A percentile compares a stretch with the other conserved stretches of the same genome.
Conservation (phyloP, 495 filamentous ascomycete genomes). For the Hypoxylon cercidicola region DNA sequence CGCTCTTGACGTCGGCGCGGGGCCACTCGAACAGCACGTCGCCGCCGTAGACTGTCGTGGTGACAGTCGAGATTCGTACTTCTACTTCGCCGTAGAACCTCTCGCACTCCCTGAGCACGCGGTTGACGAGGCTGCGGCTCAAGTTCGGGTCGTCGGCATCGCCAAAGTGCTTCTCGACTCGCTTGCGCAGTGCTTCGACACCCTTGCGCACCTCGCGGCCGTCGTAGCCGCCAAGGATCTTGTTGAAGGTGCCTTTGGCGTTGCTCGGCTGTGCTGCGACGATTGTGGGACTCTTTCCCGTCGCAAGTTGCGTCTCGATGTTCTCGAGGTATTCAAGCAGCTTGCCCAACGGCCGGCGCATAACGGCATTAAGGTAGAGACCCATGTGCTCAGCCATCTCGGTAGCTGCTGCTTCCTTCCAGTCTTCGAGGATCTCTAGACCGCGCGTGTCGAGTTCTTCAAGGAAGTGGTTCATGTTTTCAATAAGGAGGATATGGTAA, state of each 20-base stretch:
- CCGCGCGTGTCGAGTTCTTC: slow-evolving; percentile 85
- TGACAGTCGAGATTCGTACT: slow-evolving; percentile 73
- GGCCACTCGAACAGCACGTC: slow-evolving; percentile 67
- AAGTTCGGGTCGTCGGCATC: slow-evolving; percentile 78
- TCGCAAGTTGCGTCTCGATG: slow-evolving; percentile 73
- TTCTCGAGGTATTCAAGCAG: slow-evolving; percentile 90
- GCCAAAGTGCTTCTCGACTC: slow-evolving; percentile 96
- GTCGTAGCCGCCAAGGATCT: slow-evolving; percentile 81
- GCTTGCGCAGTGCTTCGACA: slow-evolving; percentile 83
- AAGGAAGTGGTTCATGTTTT: slow-evolving; percentile 98
- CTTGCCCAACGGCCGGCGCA: slow-evolving; percentile 88
- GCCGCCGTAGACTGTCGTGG: slow-evolving; percentile 65
- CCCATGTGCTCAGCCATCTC: slow-evolving; percentile 91
- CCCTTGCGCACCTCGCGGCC: slow-evolving; percentile 83
- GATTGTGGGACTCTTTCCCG: slow-evolving; percentile 54
- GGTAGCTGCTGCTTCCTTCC: slow-evolving; percentile 76
- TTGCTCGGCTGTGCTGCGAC: slow-evolving; percentile 80
- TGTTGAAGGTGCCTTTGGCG: slow-evolving; percentile 82
- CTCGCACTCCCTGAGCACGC: slow-evolving; percentile 86
- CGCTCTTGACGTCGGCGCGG: slow-evolving; percentile 60
- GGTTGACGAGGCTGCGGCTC: slow-evolving; percentile 73
- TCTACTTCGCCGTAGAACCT: slow-evolving; percentile 77
- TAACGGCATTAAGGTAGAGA: slow-evolving; percentile 86
- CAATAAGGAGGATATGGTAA: slow-evolving; percentile 95
- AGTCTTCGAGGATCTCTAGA: slow-evolving; percentile 80